Base-by-base conservation (phyloP, 2,329 filamentous ascomycete genomes). In the Phyllosticta citrichinensis region DNA sequence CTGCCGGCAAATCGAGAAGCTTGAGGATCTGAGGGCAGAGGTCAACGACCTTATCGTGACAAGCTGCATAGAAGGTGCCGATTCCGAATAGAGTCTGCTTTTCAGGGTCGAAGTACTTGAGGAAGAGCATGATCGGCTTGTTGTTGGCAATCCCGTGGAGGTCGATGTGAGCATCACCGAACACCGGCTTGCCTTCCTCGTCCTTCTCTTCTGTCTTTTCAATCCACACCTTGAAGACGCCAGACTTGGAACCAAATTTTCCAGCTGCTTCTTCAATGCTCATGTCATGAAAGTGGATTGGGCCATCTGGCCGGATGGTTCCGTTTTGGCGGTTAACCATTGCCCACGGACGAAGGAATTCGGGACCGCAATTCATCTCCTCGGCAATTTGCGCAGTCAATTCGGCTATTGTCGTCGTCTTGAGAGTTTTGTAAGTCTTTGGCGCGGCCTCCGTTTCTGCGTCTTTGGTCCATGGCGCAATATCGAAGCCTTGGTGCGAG, bases 291-390 rank as follows among this genome's bases (percentile, higher is more conserved):
- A 96, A 91, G 71, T 84, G 83, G 56, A 99, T 85, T 0, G 91
- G 89, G 62, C 90, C 87, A 70, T 99, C 94, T 0, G 95, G 94
- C 19, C 94, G 85, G 47, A 91, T 87, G 0, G 94, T 99, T 75
- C 96, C 97, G 72, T 99, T 99, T 73, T 99, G 94, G 11, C 94
- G 87, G 71, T 97, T 97, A 1, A 99, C 94, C 92, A 99, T 97
- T 60, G 91, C 85, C 95, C 94, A 99, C 19, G 96, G 83, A 22
- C 94, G 85, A 24, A 97, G 76, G 63, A 84, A 83, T 61, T 85
- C 84, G 0, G 87, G 79, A 53, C 92, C 85, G 56, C 88, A 74
- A 0, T 79, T 81, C 56, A 88, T 80, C 61, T 96, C 88, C 50
- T 83, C 75, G 0, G 88, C 91, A 63, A 97, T 81, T 22, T 81